Conservation (phyloP, 2,329 filamentous ascomycete genomes). For the Endoconidiophora polonica region DNA sequence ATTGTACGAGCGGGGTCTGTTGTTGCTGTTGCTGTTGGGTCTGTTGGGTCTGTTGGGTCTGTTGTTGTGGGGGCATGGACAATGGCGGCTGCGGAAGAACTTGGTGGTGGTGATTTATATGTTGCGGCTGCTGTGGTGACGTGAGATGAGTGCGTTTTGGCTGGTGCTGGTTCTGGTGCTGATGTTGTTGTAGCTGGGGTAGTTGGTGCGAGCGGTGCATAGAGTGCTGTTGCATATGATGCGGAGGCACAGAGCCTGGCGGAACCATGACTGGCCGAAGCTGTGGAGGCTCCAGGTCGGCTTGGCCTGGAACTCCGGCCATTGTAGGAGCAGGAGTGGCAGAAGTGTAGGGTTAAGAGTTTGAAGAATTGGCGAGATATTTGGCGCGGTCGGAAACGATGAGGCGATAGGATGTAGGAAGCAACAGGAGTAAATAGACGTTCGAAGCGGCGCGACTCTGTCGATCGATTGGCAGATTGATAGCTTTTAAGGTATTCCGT, state of each 20-base stretch:
- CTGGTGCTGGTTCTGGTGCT: not conserved
- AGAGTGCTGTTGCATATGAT: slow-evolving; percentile 16
- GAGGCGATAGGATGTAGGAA: not conserved
- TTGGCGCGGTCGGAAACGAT: not conserved
- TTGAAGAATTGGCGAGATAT: not conserved
- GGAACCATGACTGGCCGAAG: slow-evolving; percentile 4
- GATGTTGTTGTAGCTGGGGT: not conserved
- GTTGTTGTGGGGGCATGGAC: not conserved
- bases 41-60: slow-evolving; percentile 3
- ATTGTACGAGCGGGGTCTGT: not conserved
- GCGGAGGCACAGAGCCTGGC: slow-evolving; percentile 14
- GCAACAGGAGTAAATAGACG: not conserved
- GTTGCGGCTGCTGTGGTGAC: slow-evolving; percentile 12
- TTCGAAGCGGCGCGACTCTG: no score
- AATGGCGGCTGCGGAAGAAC: slow-evolving; percentile 2
- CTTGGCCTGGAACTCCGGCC: slow-evolving; percentile 7
- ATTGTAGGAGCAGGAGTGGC: not conserved
- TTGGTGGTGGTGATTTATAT: not conserved
- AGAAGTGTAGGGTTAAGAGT: no score
- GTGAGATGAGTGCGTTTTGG: not conserved
- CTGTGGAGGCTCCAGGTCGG: slow-evolving; percentile 1
- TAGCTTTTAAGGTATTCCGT: no score
- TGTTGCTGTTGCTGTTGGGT: slow-evolving; percentile 1
- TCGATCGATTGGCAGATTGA: not conserved
- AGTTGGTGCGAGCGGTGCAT: slow-evolving; percentile 12